These are phyloP conservation scores for Cichorium intybus DNA, from an alignment of 140 eudicot species.

Conservation along the genomic window DNA sequence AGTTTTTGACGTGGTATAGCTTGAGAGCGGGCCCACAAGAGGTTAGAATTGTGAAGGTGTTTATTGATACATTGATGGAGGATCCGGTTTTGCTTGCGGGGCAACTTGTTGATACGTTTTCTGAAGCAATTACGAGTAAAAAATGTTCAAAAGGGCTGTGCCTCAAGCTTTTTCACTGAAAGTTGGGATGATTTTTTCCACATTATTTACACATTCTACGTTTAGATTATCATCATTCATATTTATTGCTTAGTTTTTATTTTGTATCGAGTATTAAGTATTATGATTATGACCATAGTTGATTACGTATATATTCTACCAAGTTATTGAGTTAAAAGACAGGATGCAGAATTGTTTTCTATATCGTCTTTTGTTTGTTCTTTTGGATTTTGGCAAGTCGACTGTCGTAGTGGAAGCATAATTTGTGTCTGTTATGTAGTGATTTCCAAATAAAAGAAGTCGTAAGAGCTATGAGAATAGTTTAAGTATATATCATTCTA, in stretches of 20 bases:
- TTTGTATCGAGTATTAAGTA: neutral
- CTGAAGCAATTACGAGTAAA: slow-evolving; percentile 66
- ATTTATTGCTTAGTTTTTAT: neutral
- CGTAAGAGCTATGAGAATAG: too few relatives aligned
- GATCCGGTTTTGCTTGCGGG: slow-evolving; percentile 83
- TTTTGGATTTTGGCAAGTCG: too few relatives aligned
- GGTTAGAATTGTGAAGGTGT: slow-evolving; percentile 69
- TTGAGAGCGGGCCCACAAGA: slow-evolving; percentile 72
- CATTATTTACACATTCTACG: slow-evolving; percentile 5
- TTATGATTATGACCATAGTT: slow-evolving; percentile 2
- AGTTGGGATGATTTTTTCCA: slow-evolving; percentile 19
- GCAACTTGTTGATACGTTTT: slow-evolving; percentile 73
- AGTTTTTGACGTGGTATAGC: slow-evolving; percentile 87
- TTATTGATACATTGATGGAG: slow-evolving; percentile 68
- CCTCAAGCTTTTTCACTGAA: slow-evolving; percentile 40
- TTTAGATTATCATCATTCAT: slow-evolving; percentile 25
- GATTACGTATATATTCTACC: neutral
- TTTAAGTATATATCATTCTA: too few relatives aligned
- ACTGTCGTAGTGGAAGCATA: too few relatives aligned
- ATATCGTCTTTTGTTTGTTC: too few relatives aligned
- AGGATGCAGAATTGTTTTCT: too few relatives aligned
- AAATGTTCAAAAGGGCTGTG: slow-evolving; percentile 40
- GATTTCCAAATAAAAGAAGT: too few relatives aligned
- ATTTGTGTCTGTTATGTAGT: too few relatives aligned
- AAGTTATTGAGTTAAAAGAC: neutral